Conservation (phyloP, 176 grass and related monocot species). For the Ananas comosus region DNA sequence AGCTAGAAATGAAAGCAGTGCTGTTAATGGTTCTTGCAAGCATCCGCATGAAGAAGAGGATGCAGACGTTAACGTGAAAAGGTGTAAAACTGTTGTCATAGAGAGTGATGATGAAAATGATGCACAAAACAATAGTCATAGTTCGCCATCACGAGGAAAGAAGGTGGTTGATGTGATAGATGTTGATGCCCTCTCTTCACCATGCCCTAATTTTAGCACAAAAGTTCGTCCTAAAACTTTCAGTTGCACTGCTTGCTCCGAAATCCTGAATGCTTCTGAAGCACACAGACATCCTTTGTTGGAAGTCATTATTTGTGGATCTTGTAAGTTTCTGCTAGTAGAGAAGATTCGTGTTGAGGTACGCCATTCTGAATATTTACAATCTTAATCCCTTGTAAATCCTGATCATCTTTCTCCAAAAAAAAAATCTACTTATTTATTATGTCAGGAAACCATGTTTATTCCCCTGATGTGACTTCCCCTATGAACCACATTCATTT, state of each 20-base stretch:
- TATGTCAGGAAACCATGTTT: background rate
- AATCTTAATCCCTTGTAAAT: too few relatives aligned
- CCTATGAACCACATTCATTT: background rate
- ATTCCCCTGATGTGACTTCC: background rate
- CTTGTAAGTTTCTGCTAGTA: conserved; percentile 77
- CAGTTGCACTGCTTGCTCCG: conserved; percentile 66
- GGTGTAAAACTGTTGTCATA: conserved; percentile 34
- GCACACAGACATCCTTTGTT: conserved; percentile 80
- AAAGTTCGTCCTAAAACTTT: conserved; percentile 31
- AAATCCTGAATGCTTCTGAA: conserved; percentile 52
- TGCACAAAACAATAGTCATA: conserved; percentile 15
- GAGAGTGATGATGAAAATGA: conserved; percentile 70
- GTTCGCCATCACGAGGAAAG: conserved; percentile 26
- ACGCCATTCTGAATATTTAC: background rate
- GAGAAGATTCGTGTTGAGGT: conserved; percentile 86
- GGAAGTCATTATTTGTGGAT: conserved; percentile 69
- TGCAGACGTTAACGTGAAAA: conserved; percentile 40
- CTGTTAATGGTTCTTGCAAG: conserved; percentile 28
- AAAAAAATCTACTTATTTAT: too few relatives aligned
- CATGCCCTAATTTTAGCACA: conserved; percentile 22
- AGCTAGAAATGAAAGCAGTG: conserved; percentile 18
- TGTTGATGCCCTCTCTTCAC: conserved; percentile 52
- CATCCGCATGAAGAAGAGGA: conserved; percentile 36
- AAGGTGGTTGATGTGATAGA: conserved; percentile 59
- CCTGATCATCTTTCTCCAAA: too few relatives aligned